Base-by-base conservation (phyloP, 768 basidiomycete genomes). In the Cyclocybe cylindracea region DNA sequence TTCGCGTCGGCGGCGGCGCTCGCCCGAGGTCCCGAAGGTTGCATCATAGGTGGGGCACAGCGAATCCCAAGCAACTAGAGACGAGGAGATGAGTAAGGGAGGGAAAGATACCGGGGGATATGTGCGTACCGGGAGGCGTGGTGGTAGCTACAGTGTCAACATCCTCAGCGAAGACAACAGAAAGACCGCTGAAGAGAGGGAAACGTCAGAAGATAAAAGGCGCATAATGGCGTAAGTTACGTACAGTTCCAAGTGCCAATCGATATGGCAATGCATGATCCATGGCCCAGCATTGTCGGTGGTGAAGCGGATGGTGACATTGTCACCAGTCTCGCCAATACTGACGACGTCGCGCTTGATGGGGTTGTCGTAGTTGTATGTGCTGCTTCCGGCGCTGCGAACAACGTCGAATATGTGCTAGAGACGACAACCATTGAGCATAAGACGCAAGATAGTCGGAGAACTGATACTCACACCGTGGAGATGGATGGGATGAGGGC, bases 201-300 rank as follows among this genome's bases (percentile, higher is more conserved):
- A 24, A 24, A 24, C 24, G 24, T 24, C 24, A 24, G 24, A 24
- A 5, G 24, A 24, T 24, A 24, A 24, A 24, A 24, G 24, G 24
- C 5, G 24, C 24, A 24, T 24, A 16, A 24, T 24, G 5, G 24
- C 5, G 44, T 16, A 41, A 11, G 43, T 18, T 11, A 58, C 61
- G 44, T 46, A 72, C 66, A 54, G 40, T n/a, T 64, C 59, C 13
- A 73, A 53, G 58, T 74, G 72, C 63, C 68, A 69, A 40, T 74
- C 70, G 36, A 73, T 72, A 53, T 74, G 70, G 48, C 68, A 79
- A 55, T 79, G 78, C 31, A 78, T 53, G 56, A 79, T 70, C 79
- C 83, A 85, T 3, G 79, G 79, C 9, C 87, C 87, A 3, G 85
- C 76, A 65, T 88, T 88, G 59, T 88, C 79, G 3, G 85, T 85